Evolutionary conservation across 192 early-diverging fungal species (phyloP).

Genomic region (Phycomyces nitens): DNA sequence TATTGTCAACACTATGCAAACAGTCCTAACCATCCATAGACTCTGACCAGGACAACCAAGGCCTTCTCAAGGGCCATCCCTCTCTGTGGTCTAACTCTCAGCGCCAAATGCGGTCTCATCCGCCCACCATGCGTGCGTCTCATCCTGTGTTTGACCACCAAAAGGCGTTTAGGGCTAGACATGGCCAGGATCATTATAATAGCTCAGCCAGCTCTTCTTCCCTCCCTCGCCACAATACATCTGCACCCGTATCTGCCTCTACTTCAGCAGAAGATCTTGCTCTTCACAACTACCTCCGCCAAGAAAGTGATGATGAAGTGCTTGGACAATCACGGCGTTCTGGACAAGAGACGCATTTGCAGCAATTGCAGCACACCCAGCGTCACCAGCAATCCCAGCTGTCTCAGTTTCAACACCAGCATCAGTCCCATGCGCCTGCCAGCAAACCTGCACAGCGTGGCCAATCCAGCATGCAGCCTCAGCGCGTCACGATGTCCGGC

Average conservation of each 20-base stretch:
- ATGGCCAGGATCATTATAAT: background rate
- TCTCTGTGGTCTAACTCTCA: too few relatives aligned
- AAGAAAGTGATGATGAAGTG: background rate
- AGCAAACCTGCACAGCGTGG: background rate
- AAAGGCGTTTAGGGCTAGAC: background rate
- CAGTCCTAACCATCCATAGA: background rate
- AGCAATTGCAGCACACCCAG: constrained; percentile 13
- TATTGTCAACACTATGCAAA: background rate
- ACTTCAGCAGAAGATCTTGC: background rate
- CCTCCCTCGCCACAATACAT: background rate
- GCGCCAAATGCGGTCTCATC: too few relatives aligned
- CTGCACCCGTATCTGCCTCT: background rate
- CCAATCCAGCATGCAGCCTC: background rate
- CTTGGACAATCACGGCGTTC: background rate
- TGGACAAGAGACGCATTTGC: background rate
- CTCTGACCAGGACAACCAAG: background rate
- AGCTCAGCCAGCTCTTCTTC: background rate
- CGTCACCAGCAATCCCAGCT: constrained; percentile 20
- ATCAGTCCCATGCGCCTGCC: background rate
- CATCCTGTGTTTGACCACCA: too few relatives aligned
- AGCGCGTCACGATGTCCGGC: constrained; percentile 23
- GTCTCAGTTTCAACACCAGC: constrained; percentile 19
- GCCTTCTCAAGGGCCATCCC: too few relatives aligned
- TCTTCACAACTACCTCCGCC: background rate
- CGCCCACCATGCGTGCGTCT: too few relatives aligned